Evolutionary conservation across 768 basidiomycete genomes (phyloP), one percentile per base, ranked within the genome.

Genomic region (Boletales sp.): DNA sequence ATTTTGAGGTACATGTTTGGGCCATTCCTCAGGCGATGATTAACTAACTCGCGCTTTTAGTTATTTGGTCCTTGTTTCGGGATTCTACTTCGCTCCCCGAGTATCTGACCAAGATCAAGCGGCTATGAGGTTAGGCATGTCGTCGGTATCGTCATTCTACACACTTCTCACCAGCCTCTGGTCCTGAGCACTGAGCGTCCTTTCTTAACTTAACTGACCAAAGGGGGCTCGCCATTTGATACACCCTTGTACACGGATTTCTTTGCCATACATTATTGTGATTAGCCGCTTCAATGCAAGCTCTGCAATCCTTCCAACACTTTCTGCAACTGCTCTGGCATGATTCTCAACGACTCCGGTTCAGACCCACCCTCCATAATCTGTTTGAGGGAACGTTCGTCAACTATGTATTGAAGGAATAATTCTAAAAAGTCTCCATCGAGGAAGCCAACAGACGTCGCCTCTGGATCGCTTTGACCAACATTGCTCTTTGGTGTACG

Each of bases 51-150:
- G 5, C 38, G 40, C 36, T 45, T 44, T 11, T 62, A 96, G 94
- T 58, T 99, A 99, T 66, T 74, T 98, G 41, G 94, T 97, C 41
- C 82, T 99, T 32, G 69, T 81, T 33, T 81, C 90, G 30, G 96
- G 96, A 18, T 99, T 98, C 74, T 97, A 86, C 74, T 95, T 83
- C 59, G 94, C 91, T 2, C 90, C 90, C 12, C 65, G 66, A 25
- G 46, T 56, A 12, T 55, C 58, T n/a, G 34, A 34, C 14, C 25
- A 28, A 28, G 63, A 66, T 14, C 46, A 49, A 38, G 56, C 51
- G 21, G 62, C 55, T 14, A 33, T 61, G 21, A 28, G 25, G 13
- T 8, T 55, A 8, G 42, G 37, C 28, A 19, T 42, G 32, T 39
- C 49, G 17, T 45, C 49, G 17, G 36, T 48, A 10, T 48, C 54